Evolutionary conservation across 164 flowering plant species (phyloP).

Genomic region (Magnolia officinalis): DNA sequence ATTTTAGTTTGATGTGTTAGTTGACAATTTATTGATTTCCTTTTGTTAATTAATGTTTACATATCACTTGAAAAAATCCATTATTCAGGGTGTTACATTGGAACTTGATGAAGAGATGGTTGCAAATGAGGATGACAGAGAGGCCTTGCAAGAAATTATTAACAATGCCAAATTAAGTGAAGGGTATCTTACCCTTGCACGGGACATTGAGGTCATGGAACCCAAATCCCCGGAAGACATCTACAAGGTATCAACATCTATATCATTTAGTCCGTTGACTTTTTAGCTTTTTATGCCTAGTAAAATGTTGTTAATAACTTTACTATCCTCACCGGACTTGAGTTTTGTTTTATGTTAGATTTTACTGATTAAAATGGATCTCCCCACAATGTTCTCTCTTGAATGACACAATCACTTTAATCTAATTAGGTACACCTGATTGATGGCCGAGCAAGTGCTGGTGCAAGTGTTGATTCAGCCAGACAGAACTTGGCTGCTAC

Average conservation of each 20-base stretch:
- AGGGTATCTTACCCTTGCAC: slow-evolving; percentile 95
- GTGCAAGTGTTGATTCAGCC: slow-evolving; percentile 96
- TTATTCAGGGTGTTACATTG: slow-evolving; percentile 59
- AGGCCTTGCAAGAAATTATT: slow-evolving; percentile 65
- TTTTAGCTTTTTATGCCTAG: neutral
- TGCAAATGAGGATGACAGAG: slow-evolving; percentile 69
- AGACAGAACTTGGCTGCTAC: slow-evolving; percentile 96
- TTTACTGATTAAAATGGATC: neutral
- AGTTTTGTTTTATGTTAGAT: neutral
- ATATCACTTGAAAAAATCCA: neutral
- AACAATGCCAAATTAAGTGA: slow-evolving; percentile 80
- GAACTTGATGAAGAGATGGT: slow-evolving; percentile 72
- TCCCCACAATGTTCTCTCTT: neutral
- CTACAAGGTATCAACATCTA: slow-evolving; percentile 62
- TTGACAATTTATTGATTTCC: neutral
- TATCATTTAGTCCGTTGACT: neutral
- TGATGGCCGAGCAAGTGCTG: slow-evolving; percentile 95
- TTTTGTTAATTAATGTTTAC: neutral
- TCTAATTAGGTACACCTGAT: slow-evolving; percentile 77
- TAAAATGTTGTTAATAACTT: neutral
- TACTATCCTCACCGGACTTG: neutral
- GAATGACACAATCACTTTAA: neutral
- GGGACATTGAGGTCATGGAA: slow-evolving; percentile 99
- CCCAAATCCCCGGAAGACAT: slow-evolving; percentile 97
- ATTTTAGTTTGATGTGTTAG: neutral